Base-by-base conservation (phyloP, 495 filamentous ascomycete genomes). In the Aspergillus biplanus region DNA sequence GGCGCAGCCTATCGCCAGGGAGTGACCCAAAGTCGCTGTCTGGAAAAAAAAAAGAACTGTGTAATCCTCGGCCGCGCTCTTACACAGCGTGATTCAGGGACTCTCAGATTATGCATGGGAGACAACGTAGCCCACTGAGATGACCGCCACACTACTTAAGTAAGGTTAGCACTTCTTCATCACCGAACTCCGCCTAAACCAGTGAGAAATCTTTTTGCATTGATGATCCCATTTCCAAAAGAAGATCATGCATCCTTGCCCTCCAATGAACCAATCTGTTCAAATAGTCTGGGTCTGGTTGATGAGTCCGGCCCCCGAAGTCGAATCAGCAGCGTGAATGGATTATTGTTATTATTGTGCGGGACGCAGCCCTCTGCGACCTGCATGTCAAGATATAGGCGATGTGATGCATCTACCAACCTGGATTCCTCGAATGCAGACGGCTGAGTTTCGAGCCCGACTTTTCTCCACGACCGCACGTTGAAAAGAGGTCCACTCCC, bases 351-450 rank as follows among this genome's bases (percentile, higher is more conserved):
- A 48, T 57, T 55, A 33, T 33, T 39, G 58, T 44, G 59, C 49
- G 67, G 60, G 44, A 50, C 64, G 62, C 67, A 59, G 47, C 59
- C 54, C 33, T 71, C 61, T 66, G 62, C 58, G 56, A 59, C 58
- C 65, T 73, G 70, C 68, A 69, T 67, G 66, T 63, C 67, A 70
- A 60, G 63, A 59, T 35, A 42, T 64, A 61, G 67, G 58, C 42
- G 66, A 75, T 75, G 71, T 75, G 72, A 75, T 66, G 62, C 67
- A 66, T 75, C 72, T 56, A 67, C 47, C 65, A 44, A 65, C 52
- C 68, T 64, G 60, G 61, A 66, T 58, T 56, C 50, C 60, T 67
- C 35, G 56, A 56, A 39, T 46, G 63, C 64, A 65, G 33, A 62
- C 48, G 39, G 61, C 56, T 62, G 56, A 61, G 52, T 47, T 56